Evolutionary conservation across 129 eudicot genomes (phyloP).

Genomic region (Lonicera japonica): DNA sequence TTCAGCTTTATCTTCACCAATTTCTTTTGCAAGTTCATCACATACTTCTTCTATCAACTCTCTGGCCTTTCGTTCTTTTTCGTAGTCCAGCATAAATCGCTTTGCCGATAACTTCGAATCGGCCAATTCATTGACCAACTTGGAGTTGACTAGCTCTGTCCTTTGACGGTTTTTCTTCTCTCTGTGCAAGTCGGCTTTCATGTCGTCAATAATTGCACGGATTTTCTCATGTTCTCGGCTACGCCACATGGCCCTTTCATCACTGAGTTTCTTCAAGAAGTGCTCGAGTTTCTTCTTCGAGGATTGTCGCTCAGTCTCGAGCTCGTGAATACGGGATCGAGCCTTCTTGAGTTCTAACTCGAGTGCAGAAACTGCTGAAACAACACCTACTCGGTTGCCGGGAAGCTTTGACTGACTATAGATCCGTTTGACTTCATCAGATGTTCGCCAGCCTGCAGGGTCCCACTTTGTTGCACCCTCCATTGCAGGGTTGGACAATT

Average conservation of each 20-base stretch:
- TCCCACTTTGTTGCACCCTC: constrained; percentile 97
- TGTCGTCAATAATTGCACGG: constrained; percentile 75
- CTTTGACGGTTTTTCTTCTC: constrained; percentile 74
- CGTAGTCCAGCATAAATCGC: constrained; percentile 70
- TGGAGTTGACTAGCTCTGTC: constrained; percentile 64
- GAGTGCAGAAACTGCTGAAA: constrained; percentile 43
- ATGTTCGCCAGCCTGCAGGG: constrained; percentile 48
- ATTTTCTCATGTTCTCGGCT: constrained; percentile 82
- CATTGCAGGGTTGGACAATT: constrained; percentile 56
- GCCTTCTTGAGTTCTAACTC: constrained; percentile 69
- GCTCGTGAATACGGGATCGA: constrained; percentile 53
- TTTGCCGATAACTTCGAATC: constrained; percentile 63
- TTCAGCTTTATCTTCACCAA: constrained; percentile 83
- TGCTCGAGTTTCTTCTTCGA: constrained; percentile 88
- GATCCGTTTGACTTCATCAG: constrained; percentile 31
- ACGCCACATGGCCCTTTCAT: constrained; percentile 77
- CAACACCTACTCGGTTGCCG: constrained; percentile 31
- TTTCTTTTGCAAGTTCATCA: constrained; percentile 82
- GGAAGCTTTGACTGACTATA: constrained; percentile 34
- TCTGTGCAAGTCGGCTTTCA: constrained; percentile 48
- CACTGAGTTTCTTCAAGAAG: constrained; percentile 64
- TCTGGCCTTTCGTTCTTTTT: constrained; percentile 68
- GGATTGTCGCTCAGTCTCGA: constrained; percentile 63
- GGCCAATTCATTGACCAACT: constrained; percentile 60
- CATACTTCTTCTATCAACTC: constrained; percentile 80